Base-by-base conservation (phyloP, 1,284 basidiomycete genomes). In the Cryptococcus wingfieldii region DNA sequence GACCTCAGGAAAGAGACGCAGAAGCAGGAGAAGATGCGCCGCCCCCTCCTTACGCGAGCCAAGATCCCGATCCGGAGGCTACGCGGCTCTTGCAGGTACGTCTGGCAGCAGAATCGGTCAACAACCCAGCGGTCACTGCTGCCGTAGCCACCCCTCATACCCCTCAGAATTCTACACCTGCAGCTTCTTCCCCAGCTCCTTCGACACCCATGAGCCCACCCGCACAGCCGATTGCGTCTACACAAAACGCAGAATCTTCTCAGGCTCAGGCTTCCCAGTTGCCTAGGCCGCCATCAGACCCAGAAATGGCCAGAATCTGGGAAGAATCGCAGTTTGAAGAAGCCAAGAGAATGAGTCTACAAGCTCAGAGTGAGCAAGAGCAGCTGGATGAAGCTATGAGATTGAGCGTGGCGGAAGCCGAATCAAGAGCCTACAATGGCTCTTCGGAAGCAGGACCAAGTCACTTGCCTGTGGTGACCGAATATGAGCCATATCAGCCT, bases 291-390 rank as follows among this genome's bases (percentile, higher is more conserved):
- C 64, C 66, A 10, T 57, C 58, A 25, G 68, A 69, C 50, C 59
- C 61, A 1, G 67, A 69, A 41, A 64, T 70, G 51, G 57, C 64
- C 13, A 53, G 61, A 18, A 63, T 65, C 12, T 66, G 68, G 55
- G 74, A 76, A 51, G 71, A 73, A 53, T 70, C 67, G 39, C 64
- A 71, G 51, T 58, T 73, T 23, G 72, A 70, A 18, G 74, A 76
- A 59, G 74, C 72, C 2, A 68, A 69, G 50, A 58, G 74, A 31
- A 58, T 59, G 5, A 70, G 68, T 31, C 46, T 65, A 3, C 59
- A 58, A 2, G 56, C 60, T 4, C 69, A 72, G 53, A 51, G 65
- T 51, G 74, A 76, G 54, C 56, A 69, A 23, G 55, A 66, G 37
- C 72, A 74, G 51, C 54, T 72, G 41, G 70, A 73, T 46, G 66